Evolutionary conservation across 768 basidiomycete genomes (phyloP), one percentile per base, ranked within the genome.

Genomic region (Serendipita indica): DNA sequence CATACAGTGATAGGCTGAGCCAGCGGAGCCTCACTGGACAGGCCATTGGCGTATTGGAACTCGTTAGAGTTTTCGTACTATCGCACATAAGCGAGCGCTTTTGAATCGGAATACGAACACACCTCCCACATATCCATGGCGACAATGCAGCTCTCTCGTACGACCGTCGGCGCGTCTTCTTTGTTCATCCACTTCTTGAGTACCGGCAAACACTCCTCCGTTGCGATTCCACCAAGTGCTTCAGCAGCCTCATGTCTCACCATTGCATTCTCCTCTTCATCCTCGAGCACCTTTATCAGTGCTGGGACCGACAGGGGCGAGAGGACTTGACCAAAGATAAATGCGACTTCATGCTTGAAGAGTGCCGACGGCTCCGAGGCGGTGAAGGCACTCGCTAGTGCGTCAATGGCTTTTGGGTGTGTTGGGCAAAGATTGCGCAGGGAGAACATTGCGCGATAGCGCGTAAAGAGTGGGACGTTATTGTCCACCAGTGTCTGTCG

Each of bases 101-200:
- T n/a, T 41, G 27, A 6, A 43, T 7, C 5, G 16, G 41, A 57
- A 52, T 18, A 14, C 33, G 33, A 14, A 71, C 80, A 22, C 58
- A 86, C 88, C 82, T 91, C 89, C 82, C 88, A 96, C 89, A 97
- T 91, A 69, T 96, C 96, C 58, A 99, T 78, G 2, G 96, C 96
- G 54, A 99, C 83, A 66, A 91, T 82, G 70, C 96, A 98, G 63
- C 92, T 96, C 71, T 99, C 93, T 58, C 84, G 79, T 2, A 99
- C 96, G 20, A 98, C 93, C 13, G 78, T 73, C 0, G 93, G 92
- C 5, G 88, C 82, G 64, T 91, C 88, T 61, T 79, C 75, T 62
- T 83, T 77, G 22, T 69, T 71, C 75, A 86, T 81, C 83, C 90
- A 96, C 68, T 92, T 86, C 63, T 82, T 80, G 34, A 99, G 72